phyloP scores from a whole-genome alignment of 352 stramenopile species.

The Peronospora destructor region DNA sequence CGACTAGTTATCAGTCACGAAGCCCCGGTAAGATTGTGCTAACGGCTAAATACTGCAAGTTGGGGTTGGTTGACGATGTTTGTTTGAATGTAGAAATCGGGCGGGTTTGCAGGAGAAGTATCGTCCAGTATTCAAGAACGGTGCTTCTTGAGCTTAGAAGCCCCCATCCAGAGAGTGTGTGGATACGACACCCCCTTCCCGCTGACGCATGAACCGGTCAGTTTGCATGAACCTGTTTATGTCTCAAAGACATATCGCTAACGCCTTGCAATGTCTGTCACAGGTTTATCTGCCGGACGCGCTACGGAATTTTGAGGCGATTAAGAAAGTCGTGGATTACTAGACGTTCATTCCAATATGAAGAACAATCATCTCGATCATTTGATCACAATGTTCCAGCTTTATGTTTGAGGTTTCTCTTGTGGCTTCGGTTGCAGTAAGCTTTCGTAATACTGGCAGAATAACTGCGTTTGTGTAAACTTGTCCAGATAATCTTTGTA shows the following conservation, averaged over 20 bases:
- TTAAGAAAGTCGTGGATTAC: slow-evolving; percentile 89
- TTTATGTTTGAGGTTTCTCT: slow-evolving; percentile 5
- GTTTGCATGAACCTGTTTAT: background rate
- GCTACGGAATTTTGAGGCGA: slow-evolving; percentile 93
- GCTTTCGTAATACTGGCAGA: slow-evolving; percentile 82
- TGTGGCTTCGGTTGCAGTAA: slow-evolving; percentile 38
- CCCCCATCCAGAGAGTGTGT: slow-evolving; percentile 90
- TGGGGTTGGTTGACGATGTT: slow-evolving; percentile 6
- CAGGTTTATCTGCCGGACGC: slow-evolving; percentile 89
- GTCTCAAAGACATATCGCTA: background rate
- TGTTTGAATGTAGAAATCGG: slow-evolving; percentile 48
- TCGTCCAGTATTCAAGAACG: slow-evolving; percentile 88
- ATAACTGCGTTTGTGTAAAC: slow-evolving; percentile 82
- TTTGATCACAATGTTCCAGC: background rate
- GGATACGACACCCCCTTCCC: slow-evolving; percentile 97
- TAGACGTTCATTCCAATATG: slow-evolving; percentile 21
- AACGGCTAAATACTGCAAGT: background rate
- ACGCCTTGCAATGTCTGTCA: slow-evolving; percentile 12
- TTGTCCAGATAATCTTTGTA: slow-evolving; percentile 71
- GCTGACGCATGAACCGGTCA: slow-evolving; percentile 92
- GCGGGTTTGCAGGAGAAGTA: slow-evolving; percentile 95
- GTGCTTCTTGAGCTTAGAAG: slow-evolving; percentile 95
- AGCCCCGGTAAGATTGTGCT: slow-evolving; percentile 74
- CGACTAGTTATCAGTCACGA: slow-evolving; percentile 95
- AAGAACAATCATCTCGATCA: slow-evolving; percentile 9